These are phyloP conservation scores for Strigomonas galati DNA, from an alignment of 208 protist genomes.

Conservation along the genomic window DNA sequence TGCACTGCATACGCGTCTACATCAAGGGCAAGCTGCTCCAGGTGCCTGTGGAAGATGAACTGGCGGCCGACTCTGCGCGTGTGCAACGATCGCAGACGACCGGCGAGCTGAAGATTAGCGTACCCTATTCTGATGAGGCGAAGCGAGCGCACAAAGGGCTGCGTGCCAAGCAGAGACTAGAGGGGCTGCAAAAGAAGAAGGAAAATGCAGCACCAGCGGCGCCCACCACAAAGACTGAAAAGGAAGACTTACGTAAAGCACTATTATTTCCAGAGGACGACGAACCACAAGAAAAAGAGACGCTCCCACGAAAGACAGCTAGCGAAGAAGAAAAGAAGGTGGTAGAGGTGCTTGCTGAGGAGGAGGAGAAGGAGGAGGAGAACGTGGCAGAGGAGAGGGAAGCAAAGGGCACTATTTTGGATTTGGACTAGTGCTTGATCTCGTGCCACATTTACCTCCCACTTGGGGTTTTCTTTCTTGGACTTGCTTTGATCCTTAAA, in stretches of 20 bases:
- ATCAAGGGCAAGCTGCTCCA: conserved; percentile 95
- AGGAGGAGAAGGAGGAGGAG: too few relatives aligned
- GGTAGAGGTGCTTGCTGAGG: too few relatives aligned
- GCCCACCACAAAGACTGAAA: too few relatives aligned
- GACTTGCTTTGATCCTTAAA: too few relatives aligned
- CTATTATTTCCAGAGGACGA: too few relatives aligned
- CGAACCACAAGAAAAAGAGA: too few relatives aligned
- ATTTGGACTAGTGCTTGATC: not conserved
- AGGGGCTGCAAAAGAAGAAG: not conserved
- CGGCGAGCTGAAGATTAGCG: conserved; percentile 77
- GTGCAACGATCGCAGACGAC: conserved; percentile 81
- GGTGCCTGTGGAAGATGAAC: conserved; percentile 82
- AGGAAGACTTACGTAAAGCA: too few relatives aligned
- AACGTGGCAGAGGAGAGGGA: too few relatives aligned
- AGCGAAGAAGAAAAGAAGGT: too few relatives aligned
- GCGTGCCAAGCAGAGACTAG: not conserved
- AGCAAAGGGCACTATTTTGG: conserved; percentile 2
- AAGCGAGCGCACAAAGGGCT: not conserved
- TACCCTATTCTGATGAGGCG: conserved; percentile 46
- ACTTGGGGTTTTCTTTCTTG: too few relatives aligned
- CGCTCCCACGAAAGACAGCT: too few relatives aligned
- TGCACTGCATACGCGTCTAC: conserved; percentile 84
- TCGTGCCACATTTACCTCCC: too few relatives aligned
- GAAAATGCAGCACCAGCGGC: not conserved
- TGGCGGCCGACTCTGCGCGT: conserved; percentile 47